phyloP scores from a whole-genome alignment of 108 stramenopile species.

The Mayamaea pseudoterrestris region DNA sequence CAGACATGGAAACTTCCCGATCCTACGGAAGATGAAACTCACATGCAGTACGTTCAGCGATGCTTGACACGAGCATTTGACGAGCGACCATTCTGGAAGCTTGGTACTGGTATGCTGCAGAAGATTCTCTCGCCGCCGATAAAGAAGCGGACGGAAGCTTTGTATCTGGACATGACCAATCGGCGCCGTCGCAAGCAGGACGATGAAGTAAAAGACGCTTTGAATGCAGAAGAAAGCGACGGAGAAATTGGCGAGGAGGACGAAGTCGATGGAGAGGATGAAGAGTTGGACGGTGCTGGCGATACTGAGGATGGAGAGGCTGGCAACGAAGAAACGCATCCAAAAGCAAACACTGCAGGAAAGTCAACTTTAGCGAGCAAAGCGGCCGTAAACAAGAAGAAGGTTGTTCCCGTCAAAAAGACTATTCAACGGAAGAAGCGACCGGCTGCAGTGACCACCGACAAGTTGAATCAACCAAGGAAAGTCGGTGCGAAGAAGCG shows the following conservation, averaged over 20 bases:
- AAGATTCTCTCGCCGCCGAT: not conserved
- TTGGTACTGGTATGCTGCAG: not conserved
- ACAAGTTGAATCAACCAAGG: too few relatives aligned
- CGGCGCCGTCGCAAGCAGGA: too few relatives aligned
- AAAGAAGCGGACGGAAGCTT: too few relatives aligned
- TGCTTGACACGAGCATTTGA: not conserved
- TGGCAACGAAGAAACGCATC: conserved; percentile 1
- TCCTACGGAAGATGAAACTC: not conserved
- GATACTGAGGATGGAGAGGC: conserved; percentile 15
- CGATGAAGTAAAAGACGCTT: too few relatives aligned
- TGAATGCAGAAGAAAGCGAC: not conserved
- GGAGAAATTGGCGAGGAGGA: not conserved
- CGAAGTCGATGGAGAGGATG: conserved; percentile 27
- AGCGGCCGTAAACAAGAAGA: too few relatives aligned
- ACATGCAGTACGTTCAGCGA: not conserved
- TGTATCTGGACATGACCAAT: too few relatives aligned
- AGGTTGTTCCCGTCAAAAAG: too few relatives aligned
- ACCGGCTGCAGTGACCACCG: too few relatives aligned
- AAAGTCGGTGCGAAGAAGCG: too few relatives aligned
- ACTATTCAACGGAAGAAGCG: too few relatives aligned
- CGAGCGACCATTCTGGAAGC: not conserved
- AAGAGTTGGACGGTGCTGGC: conserved; percentile 47
- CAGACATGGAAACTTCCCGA: not conserved
- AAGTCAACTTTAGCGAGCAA: too few relatives aligned
- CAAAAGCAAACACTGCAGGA: not conserved